phyloP scores from a whole-genome alignment of 371 early-diverging fungal genomes.

The Lichtheimia hyalospora region DNA sequence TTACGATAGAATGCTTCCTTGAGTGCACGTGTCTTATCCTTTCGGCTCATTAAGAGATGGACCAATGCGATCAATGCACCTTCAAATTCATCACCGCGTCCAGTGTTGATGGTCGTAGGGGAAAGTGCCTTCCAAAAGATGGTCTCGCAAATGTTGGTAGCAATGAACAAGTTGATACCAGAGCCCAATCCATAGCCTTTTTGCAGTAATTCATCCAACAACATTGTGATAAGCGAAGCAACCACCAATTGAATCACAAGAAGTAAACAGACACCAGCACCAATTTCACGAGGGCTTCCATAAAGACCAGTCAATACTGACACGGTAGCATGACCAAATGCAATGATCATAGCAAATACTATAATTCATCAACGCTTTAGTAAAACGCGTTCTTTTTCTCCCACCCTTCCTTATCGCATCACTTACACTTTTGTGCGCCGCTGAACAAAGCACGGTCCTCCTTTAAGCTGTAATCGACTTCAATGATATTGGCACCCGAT shows the following conservation, averaged over 20 bases:
- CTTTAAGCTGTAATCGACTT: slow-evolving; percentile 97
- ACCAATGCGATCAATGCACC: slow-evolving; percentile 97
- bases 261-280: slow-evolving; percentile 90
- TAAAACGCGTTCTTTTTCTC: neutral
- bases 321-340: slow-evolving; percentile 97
- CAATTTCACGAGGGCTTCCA: slow-evolving; percentile 94
- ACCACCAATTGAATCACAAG: slow-evolving; percentile 96
- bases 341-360: slow-evolving; percentile 92
- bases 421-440: slow-evolving; percentile 96
- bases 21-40: slow-evolving; percentile 96
- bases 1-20: slow-evolving; percentile 98
- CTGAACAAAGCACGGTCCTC: slow-evolving; percentile 98
- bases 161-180: slow-evolving; percentile 99
- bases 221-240: slow-evolving; percentile 96
- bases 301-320: slow-evolving; percentile 99
- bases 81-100: slow-evolving; percentile 99
- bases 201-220: slow-evolving; percentile 99
- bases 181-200: slow-evolving; percentile 99
- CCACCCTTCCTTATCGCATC: neutral
- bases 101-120: slow-evolving; percentile 96
- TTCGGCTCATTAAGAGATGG: slow-evolving; percentile 94
- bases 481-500: slow-evolving; percentile 95
- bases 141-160: slow-evolving; percentile 99
- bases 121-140: slow-evolving; percentile 99
- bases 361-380: neutral